These are phyloP conservation scores for Arbutus unedo DNA, from an alignment of 148 eudicot species.

Conservation along the genomic window DNA sequence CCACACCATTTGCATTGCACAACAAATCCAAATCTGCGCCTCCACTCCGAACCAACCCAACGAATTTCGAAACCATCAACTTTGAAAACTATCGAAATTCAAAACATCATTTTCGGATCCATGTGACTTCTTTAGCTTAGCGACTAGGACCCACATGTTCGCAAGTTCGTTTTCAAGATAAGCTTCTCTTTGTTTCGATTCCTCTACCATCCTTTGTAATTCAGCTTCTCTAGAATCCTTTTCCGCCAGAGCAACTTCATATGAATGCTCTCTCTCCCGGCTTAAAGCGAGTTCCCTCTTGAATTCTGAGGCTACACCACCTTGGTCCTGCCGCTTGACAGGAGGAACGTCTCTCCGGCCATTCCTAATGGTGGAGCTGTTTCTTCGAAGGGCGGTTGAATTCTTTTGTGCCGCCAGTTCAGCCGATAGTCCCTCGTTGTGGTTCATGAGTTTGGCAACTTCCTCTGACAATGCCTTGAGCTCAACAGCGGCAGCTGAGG, in stretches of 20 bases:
- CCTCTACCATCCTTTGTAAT: conserved; percentile 67
- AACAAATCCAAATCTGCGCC: neutral
- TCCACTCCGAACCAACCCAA: too few species aligned
- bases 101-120: conserved; percentile 57
- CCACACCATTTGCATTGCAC: neutral
- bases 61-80: conserved; percentile 22
- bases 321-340: conserved; percentile 59
- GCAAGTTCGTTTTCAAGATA: conserved; percentile 96
- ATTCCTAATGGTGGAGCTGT: conserved; percentile 44
- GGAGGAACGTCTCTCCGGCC: conserved; percentile 55
- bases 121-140: conserved; percentile 82
- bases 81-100: conserved; percentile 27
- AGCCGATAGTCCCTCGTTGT: conserved; percentile 66
- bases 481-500: conserved; percentile 98
- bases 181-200: conserved; percentile 89
- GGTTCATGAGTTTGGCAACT: conserved; percentile 91
- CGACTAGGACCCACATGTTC: conserved; percentile 97
- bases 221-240: conserved; percentile 69
- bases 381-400: conserved; percentile 55
- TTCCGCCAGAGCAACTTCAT: conserved; percentile 71
- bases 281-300: conserved; percentile 75
- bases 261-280: conserved; percentile 70
- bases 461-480: conserved; percentile 93
- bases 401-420: conserved; percentile 69
- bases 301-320: conserved; percentile 45